Evolutionary conservation across 257 asterid genomes (phyloP).

Genomic region (Datura wrightii): DNA sequence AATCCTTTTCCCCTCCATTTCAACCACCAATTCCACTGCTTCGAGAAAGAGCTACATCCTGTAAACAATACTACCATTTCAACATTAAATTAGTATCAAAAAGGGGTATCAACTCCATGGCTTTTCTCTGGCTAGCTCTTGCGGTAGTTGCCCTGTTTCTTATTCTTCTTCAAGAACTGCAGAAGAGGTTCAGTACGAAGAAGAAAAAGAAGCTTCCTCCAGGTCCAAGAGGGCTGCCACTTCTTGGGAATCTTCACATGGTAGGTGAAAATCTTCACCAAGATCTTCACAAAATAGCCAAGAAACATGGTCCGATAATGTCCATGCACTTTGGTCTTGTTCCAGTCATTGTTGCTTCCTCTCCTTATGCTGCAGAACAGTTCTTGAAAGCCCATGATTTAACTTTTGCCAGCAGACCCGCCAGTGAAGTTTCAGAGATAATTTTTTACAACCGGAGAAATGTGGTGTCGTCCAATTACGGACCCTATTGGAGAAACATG

Average conservation of each 20-base stretch:
- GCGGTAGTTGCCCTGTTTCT: neutral
- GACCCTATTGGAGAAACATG: constrained; percentile 34
- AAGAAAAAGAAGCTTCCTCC: constrained; percentile 15
- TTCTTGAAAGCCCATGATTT: constrained; percentile 34
- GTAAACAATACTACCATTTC: neutral
- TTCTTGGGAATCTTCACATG: constrained; percentile 19
- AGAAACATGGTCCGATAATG: constrained; percentile 10
- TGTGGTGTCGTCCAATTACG: neutral
- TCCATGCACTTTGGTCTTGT: neutral
- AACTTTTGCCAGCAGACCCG: constrained; percentile 27
- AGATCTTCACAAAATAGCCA: neutral
- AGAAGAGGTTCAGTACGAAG: neutral
- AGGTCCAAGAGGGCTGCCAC: constrained; percentile 18
- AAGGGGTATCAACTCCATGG: neutral
- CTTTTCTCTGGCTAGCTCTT: neutral
- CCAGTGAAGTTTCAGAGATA: neutral
- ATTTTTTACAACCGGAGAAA: neutral
- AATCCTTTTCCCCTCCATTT: neutral
- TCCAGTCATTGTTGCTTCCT: constrained; percentile 21
- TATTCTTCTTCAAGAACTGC: neutral
- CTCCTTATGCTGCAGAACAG: constrained; percentile 28
- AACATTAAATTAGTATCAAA: neutral
- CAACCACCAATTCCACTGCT: neutral
- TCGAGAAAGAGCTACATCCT: too few species aligned
- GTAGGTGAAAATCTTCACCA: constrained; percentile 15